phyloP scores from a whole-genome alignment of 257 asterid genomes.

The Ilex aquifolium region DNA sequence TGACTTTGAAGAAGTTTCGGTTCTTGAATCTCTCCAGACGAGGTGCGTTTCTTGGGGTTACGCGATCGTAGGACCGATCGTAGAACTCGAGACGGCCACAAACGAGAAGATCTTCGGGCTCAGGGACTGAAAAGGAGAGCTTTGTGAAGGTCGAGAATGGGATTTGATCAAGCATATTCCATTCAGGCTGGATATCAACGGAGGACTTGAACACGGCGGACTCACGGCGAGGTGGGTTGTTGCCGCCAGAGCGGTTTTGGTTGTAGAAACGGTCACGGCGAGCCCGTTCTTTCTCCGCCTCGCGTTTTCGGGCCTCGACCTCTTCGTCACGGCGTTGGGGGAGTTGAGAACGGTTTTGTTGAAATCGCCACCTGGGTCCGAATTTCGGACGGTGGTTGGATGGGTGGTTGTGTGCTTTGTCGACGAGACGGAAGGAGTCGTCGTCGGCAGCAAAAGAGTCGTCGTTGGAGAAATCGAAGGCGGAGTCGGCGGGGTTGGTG shows the following conservation, averaged over 20 bases:
- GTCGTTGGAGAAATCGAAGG: conserved; percentile 91
- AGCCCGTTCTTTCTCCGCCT: conserved; percentile 84
- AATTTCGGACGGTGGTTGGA: conserved; percentile 64
- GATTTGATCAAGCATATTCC: conserved; percentile 98
- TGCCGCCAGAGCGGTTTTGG: conserved; percentile 35
- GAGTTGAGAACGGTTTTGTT: conserved; percentile 65
- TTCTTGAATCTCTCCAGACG: conserved; percentile 82
- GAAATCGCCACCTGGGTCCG: conserved; percentile 80
- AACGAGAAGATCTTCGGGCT: conserved; percentile 80
- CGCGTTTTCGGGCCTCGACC: conserved; percentile 80
- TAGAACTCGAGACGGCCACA: conserved; percentile 89
- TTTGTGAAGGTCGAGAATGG: conserved; percentile 93
- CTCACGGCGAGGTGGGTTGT: conserved; percentile 67
- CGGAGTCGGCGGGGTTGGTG: conserved; percentile 59
- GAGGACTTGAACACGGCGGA: conserved; percentile 78
- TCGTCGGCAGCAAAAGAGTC: conserved; percentile 79
- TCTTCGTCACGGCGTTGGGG: conserved; percentile 98
- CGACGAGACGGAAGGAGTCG: conserved; percentile 87
- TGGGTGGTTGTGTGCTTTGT: conserved; percentile 70
- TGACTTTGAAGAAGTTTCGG: conserved; percentile 86
- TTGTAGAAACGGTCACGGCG: conserved; percentile 68
- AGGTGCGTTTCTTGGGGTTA: conserved; percentile 70
- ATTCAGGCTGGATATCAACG: conserved; percentile 96
- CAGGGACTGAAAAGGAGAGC: conserved; percentile 68
- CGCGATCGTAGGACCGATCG: conserved; percentile 73